Evolutionary conservation across 1,284 basidiomycete genomes (phyloP), one percentile per base, ranked within the genome.

Genomic region (Ceratobasidium sp.): DNA sequence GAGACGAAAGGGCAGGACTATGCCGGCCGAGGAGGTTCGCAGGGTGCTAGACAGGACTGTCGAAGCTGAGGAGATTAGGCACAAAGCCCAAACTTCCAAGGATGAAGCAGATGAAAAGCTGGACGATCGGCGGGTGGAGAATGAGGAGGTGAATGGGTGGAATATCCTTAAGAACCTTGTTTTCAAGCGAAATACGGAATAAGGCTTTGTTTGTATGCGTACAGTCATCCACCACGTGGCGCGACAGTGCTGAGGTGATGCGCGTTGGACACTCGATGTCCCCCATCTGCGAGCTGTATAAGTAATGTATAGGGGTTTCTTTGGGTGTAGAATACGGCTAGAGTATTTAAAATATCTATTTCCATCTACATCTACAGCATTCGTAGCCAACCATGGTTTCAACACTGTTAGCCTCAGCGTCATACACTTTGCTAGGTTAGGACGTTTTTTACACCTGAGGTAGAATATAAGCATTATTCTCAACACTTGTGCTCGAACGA

Each of bases 141-240:
- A 73, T 13, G 71, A 73, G 26, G 71, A 73, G 49, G 64, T 40
- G 58, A 58, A 58, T 7, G 71, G 71, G 9, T 73, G 71, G 71
- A 63, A 55, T 63, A 7, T 64, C 9, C 56, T 73, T 9, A 73
- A 73, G 44, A 63, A 49, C 44, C 46, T 73, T 39, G 71, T 73
- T 20, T 46, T 73, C 39, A 73, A 73, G 46, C 56, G 58, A 15
- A 73, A 73, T 26, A 51, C 71, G 20, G 71, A 73, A n/a, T 10
- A 63, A 13, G 13, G 13, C 6, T 13, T 46, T 6, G 44, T 6
- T 46, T 46, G 44, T 13, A 46, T 46, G 44, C 7, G 44, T n/a
- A n/a, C n/a, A n/a, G n/a, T n/a, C n/a, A n/a, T n/a, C n/a, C n/a
- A n/a, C n/a, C n/a, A n/a, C n/a, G n/a, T n/a, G n/a, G n/a, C n/a